These are phyloP conservation scores for Syzygium aqueum DNA, from an alignment of 345 rosid genomes.

Conservation along the genomic window DNA sequence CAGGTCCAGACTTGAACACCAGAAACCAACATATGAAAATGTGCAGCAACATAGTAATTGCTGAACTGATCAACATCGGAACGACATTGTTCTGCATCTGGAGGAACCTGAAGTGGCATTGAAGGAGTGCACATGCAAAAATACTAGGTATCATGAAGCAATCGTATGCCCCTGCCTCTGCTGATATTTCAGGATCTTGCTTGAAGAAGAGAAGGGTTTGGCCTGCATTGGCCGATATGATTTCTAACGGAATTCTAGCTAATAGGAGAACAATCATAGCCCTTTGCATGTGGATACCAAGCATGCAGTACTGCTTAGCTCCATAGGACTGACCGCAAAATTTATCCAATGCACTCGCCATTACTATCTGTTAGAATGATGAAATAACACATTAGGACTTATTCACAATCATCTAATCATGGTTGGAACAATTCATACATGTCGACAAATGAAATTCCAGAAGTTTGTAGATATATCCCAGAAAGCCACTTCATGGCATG, in stretches of 20 bases:
- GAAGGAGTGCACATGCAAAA: too few relatives aligned
- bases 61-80: too few relatives aligned
- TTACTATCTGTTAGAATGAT: constrained; percentile 6
- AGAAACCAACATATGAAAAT: too few relatives aligned
- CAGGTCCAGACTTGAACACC: too few relatives aligned
- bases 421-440: background rate
- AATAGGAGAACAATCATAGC: constrained; percentile 2
- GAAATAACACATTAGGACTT: background rate
- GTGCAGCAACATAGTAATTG: too few relatives aligned
- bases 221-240: background rate
- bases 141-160: too few relatives aligned
- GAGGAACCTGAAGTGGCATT: too few relatives aligned
- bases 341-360: background rate
- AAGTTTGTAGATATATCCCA: background rate
- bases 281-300: constrained; percentile 9
- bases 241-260: background rate
- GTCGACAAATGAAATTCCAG: background rate
- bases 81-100: too few relatives aligned
- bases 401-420: background rate
- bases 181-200: too few relatives aligned
- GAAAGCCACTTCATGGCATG: background rate
- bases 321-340: background rate
- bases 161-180: too few relatives aligned
- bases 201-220: background rate
- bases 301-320: background rate